A percentile compares a stretch with the other conserved stretches of the same genome.
phyloP scores from a whole-genome alignment of 345 rosid species.

The Eucalyptus shirleyi region DNA sequence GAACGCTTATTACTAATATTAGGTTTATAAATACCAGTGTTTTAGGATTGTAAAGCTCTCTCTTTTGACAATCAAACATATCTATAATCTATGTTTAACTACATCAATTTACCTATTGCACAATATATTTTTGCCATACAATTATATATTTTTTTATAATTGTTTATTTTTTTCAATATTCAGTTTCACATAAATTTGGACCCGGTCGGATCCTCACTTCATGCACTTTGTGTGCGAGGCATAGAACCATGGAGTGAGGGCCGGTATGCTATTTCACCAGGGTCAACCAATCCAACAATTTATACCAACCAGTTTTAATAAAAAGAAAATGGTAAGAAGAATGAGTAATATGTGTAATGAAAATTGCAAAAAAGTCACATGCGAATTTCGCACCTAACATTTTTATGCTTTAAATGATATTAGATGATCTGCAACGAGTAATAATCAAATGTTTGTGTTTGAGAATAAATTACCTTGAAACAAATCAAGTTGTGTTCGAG shows the following conservation, averaged over 20 bases:
- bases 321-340: no score
- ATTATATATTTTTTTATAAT: no score
- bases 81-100: neutral
- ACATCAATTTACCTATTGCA: no score
- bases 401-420: neutral
- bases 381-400: fast-evolving
- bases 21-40: no score
- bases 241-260: neutral
- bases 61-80: neutral
- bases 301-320: no score
- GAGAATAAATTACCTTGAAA: neutral
- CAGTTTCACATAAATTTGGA: neutral
- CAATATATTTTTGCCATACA: no score
- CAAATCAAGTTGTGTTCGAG: neutral
- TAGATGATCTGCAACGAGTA: neutral
- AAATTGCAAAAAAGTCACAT: neutral
- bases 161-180: neutral
- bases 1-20: no score
- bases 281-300: neutral
- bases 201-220: neutral
- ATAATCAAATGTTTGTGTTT: no score
- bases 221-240: neutral
- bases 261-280: neutral
- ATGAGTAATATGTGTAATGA: neutral
- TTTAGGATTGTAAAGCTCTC: neutral